Evolutionary conservation across 1,139 yeast species (phyloP), one percentile per base, ranked within the genome.

Genomic region (Debaryomyces sp.): DNA sequence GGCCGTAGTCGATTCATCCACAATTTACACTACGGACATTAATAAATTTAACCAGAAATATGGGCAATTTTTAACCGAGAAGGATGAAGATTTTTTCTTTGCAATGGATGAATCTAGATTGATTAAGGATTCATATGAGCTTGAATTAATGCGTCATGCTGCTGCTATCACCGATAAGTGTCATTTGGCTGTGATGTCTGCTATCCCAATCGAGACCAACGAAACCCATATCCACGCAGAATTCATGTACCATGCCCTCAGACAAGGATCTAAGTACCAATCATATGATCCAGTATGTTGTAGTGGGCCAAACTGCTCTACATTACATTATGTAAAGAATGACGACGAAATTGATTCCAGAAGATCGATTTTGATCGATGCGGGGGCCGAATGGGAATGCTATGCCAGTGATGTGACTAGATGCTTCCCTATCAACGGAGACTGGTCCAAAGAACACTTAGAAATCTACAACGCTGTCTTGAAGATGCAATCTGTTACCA

Each of bases 281-380:
- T 85, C 96, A 10, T 94, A 94, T 64, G 97, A 91, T 63, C 98
- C 98, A 17, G 90, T 94, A 52, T 92, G 98, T 67, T 92, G 98
- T 62, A 81, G 96, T 9, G 99, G 99, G 0, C 85, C 96, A 35
- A 85, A 86, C 53, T 89, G 97, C 63, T 90, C 96, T 23, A 90
- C 97, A 2, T 78, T 94, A 54, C 99, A 94, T 67, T 94, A 92
- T 64, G 85, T 88, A 15, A 86, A 85, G 61, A 94, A 94, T 62
- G 96, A 91, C 60, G 91, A 86, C 50, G 77, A 77, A 1, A 66
- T 84, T 47, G 69, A 75, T 33, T 80, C 79, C 4, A 84, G 81
- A 51, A 64, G 66, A 45, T 79, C 94, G 4, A 80, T 94, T 10
- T 78, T 94, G 52, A 85, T 94, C 51, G 99, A 94, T 69, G 98